Conservation (phyloP, 768 basidiomycete genomes). For the Tulasnella sp. region DNA sequence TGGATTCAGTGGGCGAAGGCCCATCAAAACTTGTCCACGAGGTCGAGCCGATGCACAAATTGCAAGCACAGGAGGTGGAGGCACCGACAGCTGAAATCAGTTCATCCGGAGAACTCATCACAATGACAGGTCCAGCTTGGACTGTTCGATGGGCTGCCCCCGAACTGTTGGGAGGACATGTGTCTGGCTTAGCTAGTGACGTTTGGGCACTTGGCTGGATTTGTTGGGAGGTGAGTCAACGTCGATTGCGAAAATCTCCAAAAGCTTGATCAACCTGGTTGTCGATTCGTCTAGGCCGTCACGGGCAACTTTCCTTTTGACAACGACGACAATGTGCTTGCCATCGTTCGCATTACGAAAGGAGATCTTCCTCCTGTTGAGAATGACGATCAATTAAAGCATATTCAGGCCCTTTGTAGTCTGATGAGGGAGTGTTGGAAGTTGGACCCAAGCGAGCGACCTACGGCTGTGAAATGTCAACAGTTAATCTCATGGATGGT, state of each 20-base stretch:
- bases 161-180: background rate
- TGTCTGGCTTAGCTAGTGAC: background rate
- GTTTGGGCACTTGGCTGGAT: background rate
- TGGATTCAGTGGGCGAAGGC: background rate
- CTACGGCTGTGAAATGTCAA: background rate
- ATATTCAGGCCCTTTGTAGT: background rate
- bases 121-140: background rate
- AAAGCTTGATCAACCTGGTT: background rate
- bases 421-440: background rate
- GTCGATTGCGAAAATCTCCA: background rate
- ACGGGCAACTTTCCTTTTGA: background rate
- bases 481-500: background rate
- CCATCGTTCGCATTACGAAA: background rate
- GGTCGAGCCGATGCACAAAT: background rate
- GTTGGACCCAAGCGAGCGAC: background rate
- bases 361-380: background rate
- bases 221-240: background rate
- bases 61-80: background rate
- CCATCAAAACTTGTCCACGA: background rate
- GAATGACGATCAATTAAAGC: background rate
- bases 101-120: background rate
- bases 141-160: background rate
- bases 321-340: background rate
- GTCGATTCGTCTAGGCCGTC: background rate
- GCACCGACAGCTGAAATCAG: background rate